Evolutionary conservation across 768 basidiomycete genomes (phyloP).

Genomic region (Cyathus striatus): DNA sequence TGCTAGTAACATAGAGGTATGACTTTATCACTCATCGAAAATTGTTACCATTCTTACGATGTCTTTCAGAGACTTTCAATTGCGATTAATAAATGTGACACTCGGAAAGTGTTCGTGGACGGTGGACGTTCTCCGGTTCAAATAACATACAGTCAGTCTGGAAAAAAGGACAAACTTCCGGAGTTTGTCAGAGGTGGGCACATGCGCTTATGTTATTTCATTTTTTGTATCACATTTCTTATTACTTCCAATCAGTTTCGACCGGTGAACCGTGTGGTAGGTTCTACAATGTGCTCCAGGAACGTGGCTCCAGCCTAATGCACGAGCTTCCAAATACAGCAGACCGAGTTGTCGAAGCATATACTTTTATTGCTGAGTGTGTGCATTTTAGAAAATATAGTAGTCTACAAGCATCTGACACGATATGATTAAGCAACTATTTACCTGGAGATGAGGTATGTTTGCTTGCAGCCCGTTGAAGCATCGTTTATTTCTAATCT

Average conservation of each 20-base stretch:
- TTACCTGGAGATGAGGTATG: constrained; percentile 65
- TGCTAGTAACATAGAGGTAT: constrained; percentile 56
- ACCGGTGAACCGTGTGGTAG: constrained; percentile 60
- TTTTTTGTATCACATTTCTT: not conserved
- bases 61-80: constrained; percentile 50
- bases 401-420: not conserved
- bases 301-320: constrained; percentile 3
- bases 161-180: constrained; percentile 51
- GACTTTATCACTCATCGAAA: too few species aligned
- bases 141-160: constrained; percentile 60
- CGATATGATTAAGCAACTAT: constrained; percentile 51
- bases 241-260: constrained; percentile 38
- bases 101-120: constrained; percentile 20
- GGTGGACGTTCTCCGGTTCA: constrained; percentile 42
- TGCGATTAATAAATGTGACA: constrained; percentile 45
- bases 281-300: constrained; percentile 5
- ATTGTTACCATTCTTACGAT: too few species aligned
- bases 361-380: constrained; percentile 75
- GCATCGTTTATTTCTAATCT: constrained; percentile 3
- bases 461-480: not conserved
- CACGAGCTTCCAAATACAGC: constrained; percentile 26
- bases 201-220: not conserved
- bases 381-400: constrained; percentile 15
- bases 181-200: constrained; percentile 53
- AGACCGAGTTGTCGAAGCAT: constrained; percentile 74